Percentiles rank a stretch among this genome's conserved stretches.
Evolutionary conservation across 768 basidiomycete species (phyloP).

Genomic region (Auriscalpium vulgare): DNA sequence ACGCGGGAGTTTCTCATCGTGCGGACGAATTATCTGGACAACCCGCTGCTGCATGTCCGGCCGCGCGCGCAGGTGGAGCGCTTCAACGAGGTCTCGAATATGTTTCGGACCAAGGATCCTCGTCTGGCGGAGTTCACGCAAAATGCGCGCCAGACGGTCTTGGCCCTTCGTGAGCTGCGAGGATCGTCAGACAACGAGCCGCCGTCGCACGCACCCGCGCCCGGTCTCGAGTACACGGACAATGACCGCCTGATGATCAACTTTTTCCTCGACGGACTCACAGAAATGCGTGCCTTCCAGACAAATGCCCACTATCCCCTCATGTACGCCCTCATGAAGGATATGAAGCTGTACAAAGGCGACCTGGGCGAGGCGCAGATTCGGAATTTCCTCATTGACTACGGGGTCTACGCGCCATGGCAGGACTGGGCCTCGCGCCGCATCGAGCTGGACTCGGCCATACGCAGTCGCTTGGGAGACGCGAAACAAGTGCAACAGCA

Average conservation of each 20-base stretch:
- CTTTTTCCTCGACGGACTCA: slow-evolving; percentile 50
- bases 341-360: slow-evolving; percentile 32
- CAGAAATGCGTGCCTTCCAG: slow-evolving; percentile 41
- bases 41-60: slow-evolving; percentile 54
- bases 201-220: slow-evolving; percentile 22
- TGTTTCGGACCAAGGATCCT: slow-evolving; percentile 35
- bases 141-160: slow-evolving; percentile 41
- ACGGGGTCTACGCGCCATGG: slow-evolving; percentile 80
- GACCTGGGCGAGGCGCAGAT: slow-evolving; percentile 28
- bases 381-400: slow-evolving; percentile 47
- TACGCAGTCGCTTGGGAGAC: background rate
- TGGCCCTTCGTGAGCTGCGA: background rate
- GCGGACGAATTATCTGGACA: slow-evolving; percentile 33
- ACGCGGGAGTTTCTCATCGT: slow-evolving; percentile 46
- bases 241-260: slow-evolving; percentile 50
- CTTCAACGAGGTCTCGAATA: slow-evolving; percentile 37
- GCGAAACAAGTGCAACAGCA: background rate
- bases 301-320: slow-evolving; percentile 52
- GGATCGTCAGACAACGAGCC: slow-evolving; percentile 11
- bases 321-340: slow-evolving; percentile 50
- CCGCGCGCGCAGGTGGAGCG: slow-evolving; percentile 48
- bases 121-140: slow-evolving; percentile 40
- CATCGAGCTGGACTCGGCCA: background rate
- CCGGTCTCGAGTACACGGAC: slow-evolving; percentile 35
- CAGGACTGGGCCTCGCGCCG: slow-evolving; percentile 41